Base-by-base conservation (phyloP, 768 basidiomycete species). In the Gloeostereum incarnatum region DNA sequence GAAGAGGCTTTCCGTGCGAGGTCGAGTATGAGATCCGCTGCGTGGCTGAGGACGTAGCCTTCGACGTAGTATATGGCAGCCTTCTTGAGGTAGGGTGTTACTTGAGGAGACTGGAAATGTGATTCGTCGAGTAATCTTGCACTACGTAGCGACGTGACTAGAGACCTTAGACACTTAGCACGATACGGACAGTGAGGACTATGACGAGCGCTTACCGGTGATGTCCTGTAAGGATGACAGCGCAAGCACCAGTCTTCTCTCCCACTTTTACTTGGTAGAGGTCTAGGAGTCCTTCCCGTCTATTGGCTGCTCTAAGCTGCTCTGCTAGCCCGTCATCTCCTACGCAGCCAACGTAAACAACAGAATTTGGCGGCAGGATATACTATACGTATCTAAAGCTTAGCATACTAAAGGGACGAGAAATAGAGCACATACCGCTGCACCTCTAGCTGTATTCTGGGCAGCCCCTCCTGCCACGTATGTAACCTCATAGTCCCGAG, bases 381-480 rank as follows among this genome's bases (percentile, higher is more conserved):
- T 85, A 86, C 83, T 85, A 24, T 13, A 25, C 36, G 38, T 31
- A 36, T 29, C 9, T 5, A 40, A 18, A 17, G 32, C 43, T 49
- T 38, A 39, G 11, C 11, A 18, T 11, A 10, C 35, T 17, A n/a
- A 16, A 24, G 26, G 4, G 16, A n/a, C n/a, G n/a, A 23, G 39
- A 35, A 20, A 10, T 6, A 10, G 18, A 40, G 11, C 17, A 45
- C 81, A 44, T 55, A 85, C 82, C 39, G 84, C 81, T 40, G 83
- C 83, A 41, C 70, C 81, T 33, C 83, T 75, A 38, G 82, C 81
- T 47, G 81, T 74, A 54, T 86, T 86, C 59, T 86, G 83, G 16
- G 78, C 74, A 11, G 84, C 83, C 45, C 83, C 83, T 39, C 83
- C 83, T 29, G 83, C 81, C 31, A 86, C 84, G 51, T 81, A 86